These are phyloP conservation scores for Aspergillus olivimuriae DNA, from an alignment of 495 filamentous ascomycete species.

Conservation along the genomic window DNA sequence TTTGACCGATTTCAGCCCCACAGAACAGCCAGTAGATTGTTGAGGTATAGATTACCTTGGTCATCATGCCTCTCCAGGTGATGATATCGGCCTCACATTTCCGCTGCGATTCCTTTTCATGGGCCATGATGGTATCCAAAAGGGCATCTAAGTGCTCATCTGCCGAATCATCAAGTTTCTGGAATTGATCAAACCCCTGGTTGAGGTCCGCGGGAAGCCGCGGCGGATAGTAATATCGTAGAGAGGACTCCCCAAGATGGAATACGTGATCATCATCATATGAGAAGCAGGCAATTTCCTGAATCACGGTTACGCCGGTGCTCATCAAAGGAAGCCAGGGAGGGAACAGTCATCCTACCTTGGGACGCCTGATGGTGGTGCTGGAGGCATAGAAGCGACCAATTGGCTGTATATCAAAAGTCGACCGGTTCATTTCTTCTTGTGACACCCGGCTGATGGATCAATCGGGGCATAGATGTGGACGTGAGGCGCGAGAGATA, in stretches of 20 bases:
- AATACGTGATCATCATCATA: slow-evolving; percentile 79
- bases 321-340: background rate
- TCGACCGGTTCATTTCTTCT: slow-evolving; percentile 25
- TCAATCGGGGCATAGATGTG: too few species aligned
- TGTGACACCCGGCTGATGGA: too few species aligned
- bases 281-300: slow-evolving; percentile 89
- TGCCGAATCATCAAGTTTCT: slow-evolving; percentile 69
- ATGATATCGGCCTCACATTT: slow-evolving; percentile 72
- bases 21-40: background rate
- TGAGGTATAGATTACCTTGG: slow-evolving; percentile 56
- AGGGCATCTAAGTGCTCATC: slow-evolving; percentile 89
- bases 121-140: slow-evolving; percentile 63
- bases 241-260: slow-evolving; percentile 64
- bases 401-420: slow-evolving; percentile 59
- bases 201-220: slow-evolving; percentile 64
- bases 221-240: slow-evolving; percentile 86
- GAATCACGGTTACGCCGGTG: background rate
- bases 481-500: too few species aligned
- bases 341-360: slow-evolving; percentile 36
- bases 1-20: too few species aligned
- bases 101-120: slow-evolving; percentile 61
- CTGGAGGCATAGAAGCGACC: slow-evolving; percentile 53
- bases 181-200: slow-evolving; percentile 73
- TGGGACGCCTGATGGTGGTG: slow-evolving; percentile 61
- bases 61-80: slow-evolving; percentile 98